phyloP scores from a whole-genome alignment of 129 eudicot genomes.

The Helichrysum umbraculigerum region DNA sequence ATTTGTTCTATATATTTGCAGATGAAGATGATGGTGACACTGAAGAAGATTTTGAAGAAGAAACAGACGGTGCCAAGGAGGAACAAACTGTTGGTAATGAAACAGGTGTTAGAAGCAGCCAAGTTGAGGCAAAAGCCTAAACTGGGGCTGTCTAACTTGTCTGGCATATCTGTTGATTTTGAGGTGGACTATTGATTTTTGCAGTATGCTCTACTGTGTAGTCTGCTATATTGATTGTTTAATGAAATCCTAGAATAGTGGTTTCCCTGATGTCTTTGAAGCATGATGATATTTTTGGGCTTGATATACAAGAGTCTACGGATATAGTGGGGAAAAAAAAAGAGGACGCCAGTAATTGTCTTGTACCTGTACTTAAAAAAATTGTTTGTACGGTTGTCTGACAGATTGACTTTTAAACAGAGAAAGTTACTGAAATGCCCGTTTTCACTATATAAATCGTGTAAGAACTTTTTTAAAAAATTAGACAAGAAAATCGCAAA shows the following conservation, averaged over 20 bases:
- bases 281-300: slow-evolving; percentile 1
- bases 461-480: too few species aligned
- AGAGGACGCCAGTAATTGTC: neutral
- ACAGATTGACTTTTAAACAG: too few species aligned
- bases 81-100: slow-evolving; percentile 33
- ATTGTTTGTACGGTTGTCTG: too few species aligned
- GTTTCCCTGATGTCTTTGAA: slow-evolving; percentile 9
- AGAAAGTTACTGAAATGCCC: too few species aligned
- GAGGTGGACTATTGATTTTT: neutral
- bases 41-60: slow-evolving; percentile 47
- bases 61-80: slow-evolving; percentile 19
- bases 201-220: neutral
- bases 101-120: slow-evolving; percentile 1
- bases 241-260: neutral
- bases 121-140: slow-evolving; percentile 45
- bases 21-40: slow-evolving; percentile 52
- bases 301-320: neutral
- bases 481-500: too few species aligned
- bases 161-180: slow-evolving; percentile 10
- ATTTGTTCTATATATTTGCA: slow-evolving; percentile 14
- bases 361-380: neutral
- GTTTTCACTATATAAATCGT: too few species aligned
- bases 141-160: neutral
- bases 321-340: slow-evolving; percentile 16
- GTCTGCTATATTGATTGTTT: neutral